phyloP scores from a whole-genome alignment of 2,329 filamentous ascomycete species.

The Metarhizium robertsii region DNA sequence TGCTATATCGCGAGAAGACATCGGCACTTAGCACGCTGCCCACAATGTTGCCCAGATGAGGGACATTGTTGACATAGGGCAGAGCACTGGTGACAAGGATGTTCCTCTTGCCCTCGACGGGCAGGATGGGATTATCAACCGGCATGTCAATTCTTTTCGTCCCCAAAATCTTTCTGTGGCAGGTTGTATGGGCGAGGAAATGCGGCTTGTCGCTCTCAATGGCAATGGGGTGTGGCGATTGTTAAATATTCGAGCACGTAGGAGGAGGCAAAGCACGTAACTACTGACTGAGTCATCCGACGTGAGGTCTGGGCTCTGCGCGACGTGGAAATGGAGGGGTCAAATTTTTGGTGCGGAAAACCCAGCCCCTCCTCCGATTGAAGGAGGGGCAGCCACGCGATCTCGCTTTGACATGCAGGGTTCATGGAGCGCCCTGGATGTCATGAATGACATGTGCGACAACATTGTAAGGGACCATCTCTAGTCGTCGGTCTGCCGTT shows the following conservation, averaged over 20 bases:
- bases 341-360: background rate
- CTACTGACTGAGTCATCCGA: background rate
- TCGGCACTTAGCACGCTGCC: slow-evolving; percentile 84
- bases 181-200: background rate
- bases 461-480: no score
- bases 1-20: slow-evolving; percentile 74
- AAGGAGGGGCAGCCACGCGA: background rate
- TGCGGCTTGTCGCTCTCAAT: background rate
- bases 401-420: no score
- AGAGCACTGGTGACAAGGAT: slow-evolving; percentile 87
- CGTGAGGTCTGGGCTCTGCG: background rate
- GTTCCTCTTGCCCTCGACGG: slow-evolving; percentile 68
- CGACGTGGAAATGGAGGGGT: background rate
- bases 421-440: no score
- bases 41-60: slow-evolving; percentile 83
- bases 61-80: slow-evolving; percentile 67
- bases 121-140: slow-evolving; percentile 39
- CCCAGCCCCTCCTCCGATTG: background rate
- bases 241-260: background rate
- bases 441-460: no score
- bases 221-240: background rate
- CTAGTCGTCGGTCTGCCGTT: no score
- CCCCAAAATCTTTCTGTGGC: background rate
- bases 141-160: slow-evolving; percentile 5
- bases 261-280: background rate